Evolutionary conservation across 768 basidiomycete species (phyloP).

Genomic region (Dictyophora rubrovolvata): DNA sequence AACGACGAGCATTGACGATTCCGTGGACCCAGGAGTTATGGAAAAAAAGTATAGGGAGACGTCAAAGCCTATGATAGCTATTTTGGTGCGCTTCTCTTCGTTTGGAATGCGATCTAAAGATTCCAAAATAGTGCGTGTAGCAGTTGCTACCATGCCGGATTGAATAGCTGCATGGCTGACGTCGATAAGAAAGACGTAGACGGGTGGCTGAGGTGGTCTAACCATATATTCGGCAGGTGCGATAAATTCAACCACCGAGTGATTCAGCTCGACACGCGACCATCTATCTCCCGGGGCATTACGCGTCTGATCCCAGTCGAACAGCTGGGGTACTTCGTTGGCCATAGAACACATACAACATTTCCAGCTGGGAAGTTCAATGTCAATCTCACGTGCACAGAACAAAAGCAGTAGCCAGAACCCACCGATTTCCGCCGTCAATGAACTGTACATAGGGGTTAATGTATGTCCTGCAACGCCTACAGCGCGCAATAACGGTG

Average conservation of each 20-base stretch:
- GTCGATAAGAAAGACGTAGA: slow-evolving; percentile 95
- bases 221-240: slow-evolving; percentile 99
- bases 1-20: slow-evolving; percentile 93
- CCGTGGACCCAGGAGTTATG: slow-evolving; percentile 61
- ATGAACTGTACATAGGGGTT: slow-evolving; percentile 97
- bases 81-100: slow-evolving; percentile 85
- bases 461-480: slow-evolving; percentile 93
- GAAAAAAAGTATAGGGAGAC: slow-evolving; percentile 95
- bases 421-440: slow-evolving; percentile 86
- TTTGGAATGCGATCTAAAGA: slow-evolving; percentile 93
- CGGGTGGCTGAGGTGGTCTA: slow-evolving; percentile 93
- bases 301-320: slow-evolving; percentile 93
- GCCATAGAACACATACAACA: slow-evolving; percentile 99
- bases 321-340: slow-evolving; percentile 95
- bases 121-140: slow-evolving; percentile 92
- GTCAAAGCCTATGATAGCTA: slow-evolving; percentile 88
- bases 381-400: neutral
- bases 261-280: slow-evolving; percentile 87
- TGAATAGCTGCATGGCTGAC: slow-evolving; percentile 88
- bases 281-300: slow-evolving; percentile 95
- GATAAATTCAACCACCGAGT: slow-evolving; percentile 91
- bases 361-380: slow-evolving; percentile 59
- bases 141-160: slow-evolving; percentile 96
- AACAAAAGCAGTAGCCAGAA: slow-evolving; percentile 9
- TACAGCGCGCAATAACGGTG: slow-evolving; percentile 90